Conservation (phyloP, 768 basidiomycete species). For the Pulveroboletus sp. region DNA sequence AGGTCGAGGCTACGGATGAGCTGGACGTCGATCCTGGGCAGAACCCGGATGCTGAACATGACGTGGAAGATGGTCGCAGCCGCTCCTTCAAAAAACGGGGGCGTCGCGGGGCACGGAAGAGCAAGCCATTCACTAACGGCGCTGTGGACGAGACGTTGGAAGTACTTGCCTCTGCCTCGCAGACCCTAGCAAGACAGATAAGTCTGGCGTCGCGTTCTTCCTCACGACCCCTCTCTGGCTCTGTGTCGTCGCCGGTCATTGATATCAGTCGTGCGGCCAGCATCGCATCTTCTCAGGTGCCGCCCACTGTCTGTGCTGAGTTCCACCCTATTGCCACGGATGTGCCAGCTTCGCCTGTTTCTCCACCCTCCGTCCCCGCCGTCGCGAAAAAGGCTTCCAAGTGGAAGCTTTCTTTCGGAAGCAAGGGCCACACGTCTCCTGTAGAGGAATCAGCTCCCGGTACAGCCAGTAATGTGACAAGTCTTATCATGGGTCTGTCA, state of each 20-base stretch:
- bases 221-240: slow-evolving; percentile 26
- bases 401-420: slow-evolving; percentile 47
- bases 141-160: slow-evolving; percentile 54
- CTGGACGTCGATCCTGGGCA: slow-evolving; percentile 24
- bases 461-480: slow-evolving; percentile 75
- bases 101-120: slow-evolving; percentile 82
- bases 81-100: slow-evolving; percentile 72
- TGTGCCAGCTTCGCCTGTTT: slow-evolving; percentile 17
- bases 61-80: slow-evolving; percentile 36
- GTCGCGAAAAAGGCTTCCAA: slow-evolving; percentile 74
- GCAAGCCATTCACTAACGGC: slow-evolving; percentile 37
- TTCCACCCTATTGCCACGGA: slow-evolving; percentile 13
- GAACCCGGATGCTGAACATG: slow-evolving; percentile 21
- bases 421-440: slow-evolving; percentile 48
- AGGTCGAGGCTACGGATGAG: slow-evolving; percentile 34
- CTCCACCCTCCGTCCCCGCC: slow-evolving; percentile 33
- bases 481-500: slow-evolving; percentile 58
- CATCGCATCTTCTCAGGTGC: slow-evolving; percentile 28
- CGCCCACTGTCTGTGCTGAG: slow-evolving; percentile 36
- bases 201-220: slow-evolving; percentile 57
- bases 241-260: slow-evolving; percentile 14
- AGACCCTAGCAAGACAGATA: slow-evolving; percentile 80
- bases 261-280: slow-evolving; percentile 24
- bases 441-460: slow-evolving; percentile 41
- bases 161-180: slow-evolving; percentile 74